Base-by-base conservation (phyloP, 345 rosid species). In the Erodium maritimum region DNA sequence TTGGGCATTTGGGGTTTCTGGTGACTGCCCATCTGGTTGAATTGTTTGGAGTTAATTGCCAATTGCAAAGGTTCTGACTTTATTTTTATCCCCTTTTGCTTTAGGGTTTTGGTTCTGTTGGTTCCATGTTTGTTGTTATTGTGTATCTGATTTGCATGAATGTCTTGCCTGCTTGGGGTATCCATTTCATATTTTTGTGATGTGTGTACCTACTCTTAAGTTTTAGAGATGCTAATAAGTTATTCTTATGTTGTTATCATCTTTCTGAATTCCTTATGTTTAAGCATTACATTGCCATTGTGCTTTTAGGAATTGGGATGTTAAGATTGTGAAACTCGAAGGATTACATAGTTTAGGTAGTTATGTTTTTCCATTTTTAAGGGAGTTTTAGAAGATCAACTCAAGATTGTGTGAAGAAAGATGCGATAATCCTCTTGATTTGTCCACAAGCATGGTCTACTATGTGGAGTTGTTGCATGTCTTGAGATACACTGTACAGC, bases 11-110 rank as follows among this genome's bases (percentile, higher is more conserved):
- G 48, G 21, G 48, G 61, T 48, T 58, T 69, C 52, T 54, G 61
- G 68, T 73, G 71, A 64, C 61, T 61, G 19, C 19, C 67, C 63
- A 0, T 65, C 70, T 60, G 71, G 72, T 64, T 79, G 37, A 73
- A 56, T 58, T 61, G 48, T 21, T 55, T 69, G 5, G 1, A 22
- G 65, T 33, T 55, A 21, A 19, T 19, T 57, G 55, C 24, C 52
- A 19, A 29, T 29, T 29, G 37, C 37, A 29, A 69, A 73, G 60
- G 67, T 53, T 23, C 2, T 55, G 62, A 21, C 4, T 59, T 19
- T 46, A 14, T 52, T 5, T 16, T 4, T 2, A 17, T 68, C 42
- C 19, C 29, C 2, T 19, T 55, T 57, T 45, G 46, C 55, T 60
- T 54, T 60, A 11, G 21, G 23, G 63, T 19, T 54, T 59, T 48